Percentiles rank a stretch among this genome's conserved stretches.
phyloP scores from a whole-genome alignment of 1,284 basidiomycete species.

The Cutaneotrichosporon spelunceum region DNA sequence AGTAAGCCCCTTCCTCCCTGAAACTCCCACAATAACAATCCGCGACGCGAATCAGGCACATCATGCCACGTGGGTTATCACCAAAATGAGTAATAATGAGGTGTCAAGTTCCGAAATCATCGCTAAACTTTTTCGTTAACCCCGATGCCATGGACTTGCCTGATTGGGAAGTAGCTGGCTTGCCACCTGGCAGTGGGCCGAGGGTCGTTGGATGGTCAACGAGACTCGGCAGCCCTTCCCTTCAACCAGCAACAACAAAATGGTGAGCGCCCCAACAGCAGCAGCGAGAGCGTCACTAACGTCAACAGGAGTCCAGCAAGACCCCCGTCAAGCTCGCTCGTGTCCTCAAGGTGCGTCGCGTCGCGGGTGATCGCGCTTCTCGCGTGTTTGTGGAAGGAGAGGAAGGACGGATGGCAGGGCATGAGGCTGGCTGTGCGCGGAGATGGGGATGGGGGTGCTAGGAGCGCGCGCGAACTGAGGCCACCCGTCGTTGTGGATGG shows the following conservation, averaged over 20 bases:
- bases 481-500: background rate
- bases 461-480: background rate
- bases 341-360: conserved; percentile 63
- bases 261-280: conserved; percentile 28
- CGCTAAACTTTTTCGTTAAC: conserved; percentile 7
- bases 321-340: conserved; percentile 92
- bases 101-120: background rate
- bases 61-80: background rate
- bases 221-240: conserved; percentile 3
- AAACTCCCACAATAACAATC: background rate
- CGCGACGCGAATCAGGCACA: conserved; percentile 7
- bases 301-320: conserved; percentile 59
- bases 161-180: background rate
- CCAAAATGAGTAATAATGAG: background rate
- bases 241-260: conserved; percentile 37
- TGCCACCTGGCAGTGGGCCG: background rate
- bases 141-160: background rate
- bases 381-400: conserved; percentile 2
- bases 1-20: background rate
- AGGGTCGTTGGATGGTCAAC: conserved; percentile 6
- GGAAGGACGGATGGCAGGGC: background rate
- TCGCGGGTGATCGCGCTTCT: background rate
- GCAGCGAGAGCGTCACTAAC: conserved; percentile 9
- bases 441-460: background rate
- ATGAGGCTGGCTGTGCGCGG: background rate